Evolutionary conservation across 208 protist species (phyloP).

Genomic region (Leishmania arabica): DNA sequence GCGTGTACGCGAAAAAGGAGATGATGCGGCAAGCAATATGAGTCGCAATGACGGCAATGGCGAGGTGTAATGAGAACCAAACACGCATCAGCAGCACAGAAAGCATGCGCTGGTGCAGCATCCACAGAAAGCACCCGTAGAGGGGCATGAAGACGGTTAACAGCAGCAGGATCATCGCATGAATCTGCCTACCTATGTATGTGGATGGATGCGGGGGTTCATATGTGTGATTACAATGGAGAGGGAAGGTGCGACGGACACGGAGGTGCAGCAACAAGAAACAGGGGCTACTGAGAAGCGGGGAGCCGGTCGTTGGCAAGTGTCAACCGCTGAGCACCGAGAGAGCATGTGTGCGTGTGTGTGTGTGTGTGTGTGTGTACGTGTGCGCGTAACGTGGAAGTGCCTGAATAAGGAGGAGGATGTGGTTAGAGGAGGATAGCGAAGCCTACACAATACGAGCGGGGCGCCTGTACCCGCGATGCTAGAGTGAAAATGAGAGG

Average conservation of each 20-base stretch:
- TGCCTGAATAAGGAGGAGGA: background rate
- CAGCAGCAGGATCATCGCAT: slow-evolving; percentile 8
- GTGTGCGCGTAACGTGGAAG: background rate
- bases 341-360: background rate
- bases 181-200: background rate
- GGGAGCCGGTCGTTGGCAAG: background rate
- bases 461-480: no score
- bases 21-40: slow-evolving; percentile 39
- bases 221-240: background rate
- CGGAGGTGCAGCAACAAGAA: background rate
- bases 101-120: slow-evolving; percentile 43
- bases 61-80: slow-evolving; percentile 55
- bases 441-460: background rate
- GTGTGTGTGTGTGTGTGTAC: no score
- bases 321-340: background rate
- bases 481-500: no score
- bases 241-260: background rate
- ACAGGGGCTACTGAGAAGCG: background rate
- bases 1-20: slow-evolving; percentile 31
- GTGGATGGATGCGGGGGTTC: background rate
- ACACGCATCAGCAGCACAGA: slow-evolving; percentile 50
- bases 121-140: slow-evolving; percentile 37
- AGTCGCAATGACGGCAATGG: slow-evolving; percentile 27
- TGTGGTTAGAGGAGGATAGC: background rate
- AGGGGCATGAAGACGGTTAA: slow-evolving; percentile 16